Percentiles rank a stretch among this genome's conserved stretches.
These are phyloP conservation scores for Nitzschia inconspicua DNA, from an alignment of 108 stramenopile genomes.

Conservation along the genomic window DNA sequence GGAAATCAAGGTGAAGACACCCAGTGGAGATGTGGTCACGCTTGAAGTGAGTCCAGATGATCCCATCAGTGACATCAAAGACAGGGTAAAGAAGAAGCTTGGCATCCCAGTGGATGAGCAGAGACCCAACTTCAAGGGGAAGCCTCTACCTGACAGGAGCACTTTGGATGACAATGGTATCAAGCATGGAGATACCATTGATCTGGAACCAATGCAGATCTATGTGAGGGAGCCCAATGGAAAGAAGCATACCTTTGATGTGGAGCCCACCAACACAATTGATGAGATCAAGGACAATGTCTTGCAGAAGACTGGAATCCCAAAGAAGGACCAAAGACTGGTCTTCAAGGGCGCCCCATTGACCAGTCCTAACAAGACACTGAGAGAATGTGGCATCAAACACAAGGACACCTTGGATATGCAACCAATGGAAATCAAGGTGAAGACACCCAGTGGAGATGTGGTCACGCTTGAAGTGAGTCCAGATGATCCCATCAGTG, in stretches of 20 bases:
- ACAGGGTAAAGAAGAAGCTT: not conserved
- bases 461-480: slow-evolving; percentile 3
- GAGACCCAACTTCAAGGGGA: slow-evolving; percentile 58
- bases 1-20: slow-evolving; percentile 20
- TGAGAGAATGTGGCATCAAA: slow-evolving; percentile 10
- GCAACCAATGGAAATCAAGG: slow-evolving; percentile 21
- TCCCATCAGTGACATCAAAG: slow-evolving; percentile 25
- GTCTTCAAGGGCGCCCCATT: slow-evolving; percentile 7
- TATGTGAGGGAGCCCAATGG: slow-evolving; percentile 10
- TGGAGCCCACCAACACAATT: slow-evolving; percentile 14
- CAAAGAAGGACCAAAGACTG: slow-evolving; percentile 20
- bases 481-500: slow-evolving; percentile 10
- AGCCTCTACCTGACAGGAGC: slow-evolving; percentile 36
- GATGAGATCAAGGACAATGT: slow-evolving; percentile 13
- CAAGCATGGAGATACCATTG: slow-evolving; percentile 12
- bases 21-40: slow-evolving; percentile 2
- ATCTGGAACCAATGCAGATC: slow-evolving; percentile 25
- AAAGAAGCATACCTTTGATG: not conserved
- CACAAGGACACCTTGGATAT: slow-evolving; percentile 13
- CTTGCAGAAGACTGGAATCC: slow-evolving; percentile 12
- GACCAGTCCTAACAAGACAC: slow-evolving; percentile 4
- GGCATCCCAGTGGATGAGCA: slow-evolving; percentile 33
- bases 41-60: slow-evolving; percentile 15
- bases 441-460: slow-evolving; percentile 17
- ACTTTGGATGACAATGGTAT: slow-evolving; percentile 7